Base-by-base conservation (phyloP, 2,329 filamentous ascomycete species). In the Fusarium globosum region DNA sequence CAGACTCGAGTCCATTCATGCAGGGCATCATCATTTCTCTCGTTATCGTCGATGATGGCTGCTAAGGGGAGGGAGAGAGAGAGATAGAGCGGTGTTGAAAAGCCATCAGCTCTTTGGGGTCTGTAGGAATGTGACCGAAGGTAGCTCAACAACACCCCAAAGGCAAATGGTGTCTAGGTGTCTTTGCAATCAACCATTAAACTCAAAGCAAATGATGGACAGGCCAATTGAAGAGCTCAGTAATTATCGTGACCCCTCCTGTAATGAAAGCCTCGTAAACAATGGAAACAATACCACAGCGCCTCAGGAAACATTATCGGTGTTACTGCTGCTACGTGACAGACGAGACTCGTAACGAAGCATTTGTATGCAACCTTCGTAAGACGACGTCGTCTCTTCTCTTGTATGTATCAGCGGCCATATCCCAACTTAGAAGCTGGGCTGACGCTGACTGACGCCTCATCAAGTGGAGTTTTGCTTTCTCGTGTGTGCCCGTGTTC, bases 11-110 rank as follows among this genome's bases (percentile, higher is more conserved):
- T 38, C 23, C 20, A 69, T 69, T 72, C 71, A 72, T 69, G 71
- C 71, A 73, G 56, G 71, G 71, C 58, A 72, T 35, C 45, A 71
- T 71, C 62, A 62, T 67, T 49, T 23, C 63, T 58, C 35, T 26
- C 35, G 39, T 35, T 57, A 56, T 53, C 57, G 58, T 45, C 41
- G 9, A 70, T 66, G 66, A 61, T 61, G 36, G 36, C 39, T 48
- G 33, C 30, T 45, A 71, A 68, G 71, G 67, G 59, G 61, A 28
- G 21, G 45, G 26, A 9, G 30, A 33, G 13, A 30, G 15, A 10
- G 6, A 51, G 12, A 51, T n/a, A n/a, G 23, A 46, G 45, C 66
- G 30, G 49, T n/a, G 28, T 23, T 43, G 30, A 36, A 36, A 36
- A 30, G 41, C 28, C 16, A 63, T 52, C 48, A 46, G 33, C 35